Conservation (phyloP, 2,329 filamentous ascomycete species). For the Trichoderma koningii region DNA sequence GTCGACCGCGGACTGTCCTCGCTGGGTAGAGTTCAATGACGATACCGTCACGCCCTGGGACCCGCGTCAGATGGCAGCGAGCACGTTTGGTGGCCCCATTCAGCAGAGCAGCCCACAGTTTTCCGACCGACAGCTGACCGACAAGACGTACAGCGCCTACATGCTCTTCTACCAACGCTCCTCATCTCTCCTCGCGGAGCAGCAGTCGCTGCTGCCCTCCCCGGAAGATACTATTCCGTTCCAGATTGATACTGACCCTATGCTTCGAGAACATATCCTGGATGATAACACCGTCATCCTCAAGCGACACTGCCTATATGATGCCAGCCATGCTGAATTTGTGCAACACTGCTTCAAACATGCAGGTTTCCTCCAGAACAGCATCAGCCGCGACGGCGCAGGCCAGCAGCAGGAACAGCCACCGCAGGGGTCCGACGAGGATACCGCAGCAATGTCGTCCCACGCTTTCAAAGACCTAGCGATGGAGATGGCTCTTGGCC, state of each 20-base stretch:
- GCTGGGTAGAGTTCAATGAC: slow-evolving; percentile 95
- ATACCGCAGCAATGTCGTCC: slow-evolving; percentile 1
- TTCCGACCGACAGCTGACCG: slow-evolving; percentile 50
- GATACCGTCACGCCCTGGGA: slow-evolving; percentile 79
- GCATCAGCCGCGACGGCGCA: not conserved
- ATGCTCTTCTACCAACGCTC: slow-evolving; percentile 96
- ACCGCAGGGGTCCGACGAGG: not conserved
- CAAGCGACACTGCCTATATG: slow-evolving; percentile 77
- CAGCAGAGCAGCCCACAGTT: slow-evolving; percentile 51
- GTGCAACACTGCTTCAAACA: slow-evolving; percentile 63
- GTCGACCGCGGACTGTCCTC: slow-evolving; percentile 47
- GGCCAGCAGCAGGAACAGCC: not conserved
- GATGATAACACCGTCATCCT: slow-evolving; percentile 73
- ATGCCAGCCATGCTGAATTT: slow-evolving; percentile 69
- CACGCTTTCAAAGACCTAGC: slow-evolving; percentile 50
- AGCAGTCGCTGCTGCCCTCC: slow-evolving; percentile 44
- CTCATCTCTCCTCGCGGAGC: slow-evolving; percentile 60
- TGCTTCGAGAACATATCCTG: slow-evolving; percentile 61
- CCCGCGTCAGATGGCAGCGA: slow-evolving; percentile 67
- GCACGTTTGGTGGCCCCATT: slow-evolving; percentile 77
- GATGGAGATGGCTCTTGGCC: slow-evolving; percentile 59
- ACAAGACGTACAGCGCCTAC: slow-evolving; percentile 85
- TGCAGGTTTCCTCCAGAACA: slow-evolving; percentile 51
- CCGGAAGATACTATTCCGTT: slow-evolving; percentile 41
- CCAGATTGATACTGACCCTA: slow-evolving; percentile 48